Base-by-base conservation (phyloP, 495 filamentous ascomycete genomes). In the Xylaria scruposa region DNA sequence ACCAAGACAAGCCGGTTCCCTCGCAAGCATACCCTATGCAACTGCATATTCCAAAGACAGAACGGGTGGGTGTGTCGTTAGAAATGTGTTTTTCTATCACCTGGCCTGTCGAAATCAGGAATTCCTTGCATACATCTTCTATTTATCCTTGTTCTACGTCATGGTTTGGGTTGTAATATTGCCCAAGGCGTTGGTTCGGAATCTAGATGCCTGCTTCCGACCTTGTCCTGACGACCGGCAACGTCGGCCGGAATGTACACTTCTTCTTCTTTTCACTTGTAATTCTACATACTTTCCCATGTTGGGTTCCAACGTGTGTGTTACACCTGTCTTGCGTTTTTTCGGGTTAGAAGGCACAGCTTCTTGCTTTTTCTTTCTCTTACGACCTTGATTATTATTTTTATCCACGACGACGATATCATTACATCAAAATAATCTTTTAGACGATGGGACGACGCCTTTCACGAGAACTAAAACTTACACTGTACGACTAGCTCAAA, bases 391-490 rank as follows among this genome's bases (percentile, higher is more conserved):
- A n/a, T n/a, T n/a, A n/a, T n/a, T n/a, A n/a, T n/a, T n/a, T n/a
- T n/a, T n/a, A n/a, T n/a, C n/a, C n/a, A n/a, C n/a, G n/a, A n/a
- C n/a, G n/a, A 17, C 53, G 58, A 70, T 46, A 40, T 56, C 56
- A 70, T 70, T 63, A 31, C 29, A 31, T 26, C 60, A 56, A 26
- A 40, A 19, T 53, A 33, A 60, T 69, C 36, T 38, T 38, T 38
- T 72, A 72, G 70, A 67, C 56, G 67, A 69, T 65, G 70, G 62
- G 67, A 62, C 65, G 70, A 38, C 36, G 36, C 6, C 51, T 70
- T 51, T 36, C 26, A 66, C 68, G 31, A 53, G 49, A 56, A 51
- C 13, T 36, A 46, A 64, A 46, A 63, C 26, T 42, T 21, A 70
- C 38, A 26, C 44, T 70, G 68, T 70, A 70, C 58, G 46, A 70